Evolutionary conservation across 2,329 filamentous ascomycete species (phyloP), one percentile per base, ranked within the genome.

Genomic region (Diaporthe citrichinensis): DNA sequence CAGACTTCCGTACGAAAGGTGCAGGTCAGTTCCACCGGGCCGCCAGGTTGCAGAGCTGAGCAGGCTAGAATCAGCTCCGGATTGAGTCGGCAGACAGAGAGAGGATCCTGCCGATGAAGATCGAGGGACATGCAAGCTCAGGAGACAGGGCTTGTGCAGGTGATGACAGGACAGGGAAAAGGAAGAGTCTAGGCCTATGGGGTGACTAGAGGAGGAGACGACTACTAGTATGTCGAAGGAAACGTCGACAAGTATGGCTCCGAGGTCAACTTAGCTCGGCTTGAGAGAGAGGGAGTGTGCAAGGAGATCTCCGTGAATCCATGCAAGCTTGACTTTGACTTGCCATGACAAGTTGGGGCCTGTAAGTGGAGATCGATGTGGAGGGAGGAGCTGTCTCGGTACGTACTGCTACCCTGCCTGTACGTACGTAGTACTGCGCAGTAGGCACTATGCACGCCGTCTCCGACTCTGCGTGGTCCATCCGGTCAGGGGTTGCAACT

Each of bases 341-440:
- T 76, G 49, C 75, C 72, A 59, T 68, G 73, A 74, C 67, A 71
- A 75, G 75, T 67, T 71, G 51, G 74, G 75, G 73, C 73, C 58
- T 57, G 61, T 46, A 74, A 69, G 74, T 74, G 74, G 74, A 74
- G 74, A 74, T 73, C 28, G 72, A 53, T 74, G 74, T 59, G 68
- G 68, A 72, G 68, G 58, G 72, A 53, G 65, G 75, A 76, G 67
- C 59, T 72, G 55, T 73, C 58, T 55, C 39, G 58, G 71, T 73
- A 73, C 58, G 71, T 65, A 73, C 58, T 62, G 41, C 46, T 49
- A 62, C 65, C 65, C 65, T 76, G 71, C 36, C 65, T 72, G 74
- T 69, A 68, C 67, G 75, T 74, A 74, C 59, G 59, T 72, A 62
- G 71, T 23, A 72, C 44, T 51, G n/a, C 31, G 71, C 23, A 72